Evolutionary conservation across 2,329 filamentous ascomycete species (phyloP), one percentile per base, ranked within the genome.

Genomic region (Microdochium paspali): DNA sequence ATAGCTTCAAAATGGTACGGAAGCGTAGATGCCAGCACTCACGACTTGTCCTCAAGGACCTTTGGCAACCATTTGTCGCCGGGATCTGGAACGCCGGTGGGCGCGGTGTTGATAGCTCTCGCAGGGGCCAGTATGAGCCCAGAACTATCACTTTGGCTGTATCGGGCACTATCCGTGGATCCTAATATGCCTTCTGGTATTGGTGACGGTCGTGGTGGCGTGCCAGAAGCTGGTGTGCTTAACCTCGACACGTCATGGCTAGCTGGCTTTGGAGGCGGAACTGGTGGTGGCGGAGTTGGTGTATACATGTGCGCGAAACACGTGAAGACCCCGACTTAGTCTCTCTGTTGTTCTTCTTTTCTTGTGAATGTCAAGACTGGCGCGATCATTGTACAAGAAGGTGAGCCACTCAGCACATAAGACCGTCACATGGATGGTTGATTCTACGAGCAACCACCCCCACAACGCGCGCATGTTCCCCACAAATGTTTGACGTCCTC

Each of bases 21-120:
- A 30, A 15, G 13, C 20, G 21, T 30, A 28, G 7, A 28, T 28
- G 26, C 26, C 26, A 47, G 54, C 50, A 69, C 79, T 54, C 71
- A 94, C 89, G 87, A 83, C 70, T 93, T 94, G 59, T 93, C 86
- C 59, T 86, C 79, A 2, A 96, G 69, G 12, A 81, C 69, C 50
- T 79, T 77, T 1, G 90, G 90, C 2, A 95, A 73, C 90, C 90
- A 95, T 52, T 82, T 77, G 46, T 86, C 80, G 20, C 82, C 80
- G 0, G 79, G 79, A 54, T 84, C 80, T 12, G 23, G 42, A 13
- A 15, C 4, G 6, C 12, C 23, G 12, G 42, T 15, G n/a, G 21
- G 42, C 3, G 57, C 3, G 59, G 48, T 40, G 52, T 50, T 49
- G 53, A 44, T 44, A 49, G 47, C 25, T 48, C 43, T 47, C 47